Conservation (phyloP, 2,329 filamentous ascomycete genomes). For the Penicillium polonicum region DNA sequence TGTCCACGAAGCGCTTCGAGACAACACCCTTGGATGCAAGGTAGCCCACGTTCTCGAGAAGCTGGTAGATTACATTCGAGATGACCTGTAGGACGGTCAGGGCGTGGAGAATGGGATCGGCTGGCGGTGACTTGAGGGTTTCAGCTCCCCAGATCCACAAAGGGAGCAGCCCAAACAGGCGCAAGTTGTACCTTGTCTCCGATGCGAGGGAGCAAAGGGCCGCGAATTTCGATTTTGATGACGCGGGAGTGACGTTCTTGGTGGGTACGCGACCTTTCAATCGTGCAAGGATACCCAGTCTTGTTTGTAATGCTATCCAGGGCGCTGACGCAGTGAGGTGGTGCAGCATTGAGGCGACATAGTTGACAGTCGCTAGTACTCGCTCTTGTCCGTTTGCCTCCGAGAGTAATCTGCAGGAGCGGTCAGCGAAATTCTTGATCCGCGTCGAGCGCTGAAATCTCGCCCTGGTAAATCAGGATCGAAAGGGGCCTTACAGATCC, state of each 20-base stretch:
- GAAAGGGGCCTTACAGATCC: conserved; percentile 26
- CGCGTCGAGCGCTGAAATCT: background rate
- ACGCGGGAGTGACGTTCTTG: conserved; percentile 10
- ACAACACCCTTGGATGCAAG: conserved; percentile 72
- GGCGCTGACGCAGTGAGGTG: conserved; percentile 59
- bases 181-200: conserved; percentile 51
- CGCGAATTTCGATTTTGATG: conserved; percentile 50
- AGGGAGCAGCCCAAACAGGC: conserved; percentile 65
- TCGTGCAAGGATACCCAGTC: conserved; percentile 43
- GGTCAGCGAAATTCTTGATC: conserved; percentile 1
- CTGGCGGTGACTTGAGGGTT: conserved; percentile 48
- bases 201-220: conserved; percentile 51
- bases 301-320: conserved; percentile 41
- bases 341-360: conserved; percentile 62
- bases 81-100: conserved; percentile 68
- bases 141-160: conserved; percentile 77
- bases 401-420: conserved; percentile 57
- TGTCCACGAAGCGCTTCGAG: conserved; percentile 40
- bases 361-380: conserved; percentile 67
- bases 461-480: background rate
- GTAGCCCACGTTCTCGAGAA: conserved; percentile 80
- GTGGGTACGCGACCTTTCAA: conserved; percentile 25
- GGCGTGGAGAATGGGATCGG: conserved; percentile 47
- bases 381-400: conserved; percentile 69
- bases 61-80: conserved; percentile 69